Percentiles rank a stretch among this genome's conserved stretches.
Conservation (phyloP, 2,329 filamentous ascomycete species). For the Fusarium scirpi region DNA sequence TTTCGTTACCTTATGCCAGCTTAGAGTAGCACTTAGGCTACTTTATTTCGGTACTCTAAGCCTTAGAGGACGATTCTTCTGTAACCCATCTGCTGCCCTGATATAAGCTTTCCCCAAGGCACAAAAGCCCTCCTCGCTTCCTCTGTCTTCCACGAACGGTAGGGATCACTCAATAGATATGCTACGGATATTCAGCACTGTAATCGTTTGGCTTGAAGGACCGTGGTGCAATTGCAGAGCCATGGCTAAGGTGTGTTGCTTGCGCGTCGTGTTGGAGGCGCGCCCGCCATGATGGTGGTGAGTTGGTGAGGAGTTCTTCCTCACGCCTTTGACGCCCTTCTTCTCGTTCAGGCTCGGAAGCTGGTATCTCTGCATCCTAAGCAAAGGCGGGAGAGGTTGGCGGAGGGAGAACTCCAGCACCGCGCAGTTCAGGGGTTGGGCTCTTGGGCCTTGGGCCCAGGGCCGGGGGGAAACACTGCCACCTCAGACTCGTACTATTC, state of each 20-base stretch:
- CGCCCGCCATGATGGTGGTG: too few relatives aligned
- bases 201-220: not conserved
- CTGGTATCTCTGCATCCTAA: too few relatives aligned
- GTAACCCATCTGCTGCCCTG: not conserved
- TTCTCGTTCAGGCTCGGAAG: not conserved
- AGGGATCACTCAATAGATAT: too few relatives aligned
- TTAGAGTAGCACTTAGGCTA: not conserved
- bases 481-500: too few relatives aligned
- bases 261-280: too few relatives aligned
- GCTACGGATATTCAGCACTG: too few relatives aligned
- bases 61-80: not conserved
- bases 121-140: not conserved
- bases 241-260: not conserved
- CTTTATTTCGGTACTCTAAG: not conserved
- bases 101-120: not conserved
- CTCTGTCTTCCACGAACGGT: too few relatives aligned
- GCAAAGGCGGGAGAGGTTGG: too few relatives aligned
- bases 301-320: not conserved
- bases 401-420: too few relatives aligned
- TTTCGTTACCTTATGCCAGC: not conserved
- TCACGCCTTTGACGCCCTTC: not conserved
- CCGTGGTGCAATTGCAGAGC: not conserved
- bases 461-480: too few relatives aligned
- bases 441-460: too few relatives aligned
- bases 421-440: too few relatives aligned